Base-by-base conservation (phyloP, 495 filamentous ascomycete genomes). In the Penicillium soppii region DNA sequence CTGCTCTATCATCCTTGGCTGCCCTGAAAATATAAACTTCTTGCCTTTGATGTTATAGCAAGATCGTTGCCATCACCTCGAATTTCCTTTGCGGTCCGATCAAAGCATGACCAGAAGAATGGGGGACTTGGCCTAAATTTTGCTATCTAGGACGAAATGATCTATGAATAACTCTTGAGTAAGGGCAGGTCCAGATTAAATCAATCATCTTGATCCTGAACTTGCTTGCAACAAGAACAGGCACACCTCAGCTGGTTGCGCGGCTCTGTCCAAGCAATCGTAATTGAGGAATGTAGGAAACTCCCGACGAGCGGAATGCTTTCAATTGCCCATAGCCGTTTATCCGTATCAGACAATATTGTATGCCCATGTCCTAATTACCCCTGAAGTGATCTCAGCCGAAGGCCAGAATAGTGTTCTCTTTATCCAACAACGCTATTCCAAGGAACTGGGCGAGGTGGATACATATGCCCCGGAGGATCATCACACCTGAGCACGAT, bases 271-370 rank as follows among this genome's bases (percentile, higher is more conserved):
- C 7, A 22, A 40, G 23, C 19, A 25, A 59, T 50, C 57, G 51
- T 50, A 45, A 56, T 48, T 27, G 42, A 29, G 43, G 57, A 54
- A 61, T 63, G 54, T 27, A 51, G 22, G 25, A 10, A 15, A 13
- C 13, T 13, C 26, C 9, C 23, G 21, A 30, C 23, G 30, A 27
- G 46, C 8, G 41, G 48, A 54, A 54, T 52, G 51, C 21, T 2
- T 37, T 42, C 1, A 22, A 43, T 50, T 32, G 47, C 33, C 45
- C 44, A 27, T 36, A 6, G 22, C n/a, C n/a, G n/a, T 36, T 22
- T 12, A 30, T 49, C 9, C n/a, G 4, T 16, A 32, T 45, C 29
- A 32, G n/a, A n/a, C 10, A 25, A 29, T 12, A 32, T 10, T 12
- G 29, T 12, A 12, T 23, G 2, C 13, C 2, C 17, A 10, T 33